Base-by-base conservation (phyloP, 495 filamentous ascomycete genomes). In the Tuber magnatum region DNA sequence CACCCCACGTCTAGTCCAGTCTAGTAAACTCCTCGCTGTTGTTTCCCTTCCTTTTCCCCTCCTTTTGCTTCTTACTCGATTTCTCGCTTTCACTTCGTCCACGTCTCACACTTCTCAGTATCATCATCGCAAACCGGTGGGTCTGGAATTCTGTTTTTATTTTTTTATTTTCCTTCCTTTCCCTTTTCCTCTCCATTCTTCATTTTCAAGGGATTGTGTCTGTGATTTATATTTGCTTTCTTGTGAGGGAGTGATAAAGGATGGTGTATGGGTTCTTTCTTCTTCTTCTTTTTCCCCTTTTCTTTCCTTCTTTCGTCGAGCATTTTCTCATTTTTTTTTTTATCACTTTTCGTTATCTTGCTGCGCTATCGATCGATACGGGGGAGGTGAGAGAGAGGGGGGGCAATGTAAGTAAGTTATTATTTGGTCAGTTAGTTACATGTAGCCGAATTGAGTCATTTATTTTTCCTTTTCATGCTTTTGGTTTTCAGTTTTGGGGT, bases 201-300 rank as follows among this genome's bases (percentile, higher is more conserved):
- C 24, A 10, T 40, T 72, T 72, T 32, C 56, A 16, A 32, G 56
- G 56, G 56, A 61, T 28, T 61, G 51, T 56, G 69, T 71, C 38
- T 74, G 68, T 56, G 73, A 70, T 46, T 74, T 74, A 39, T 70
- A 51, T 68, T 72, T 65, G 56, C 68, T 68, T 70, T 69, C 68
- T 74, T 74, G 40, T 74, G 65, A 68, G 73, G 73, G 73, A 68
- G 69, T 68, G 73, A 68, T 73, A 74, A 43, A 70, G 73, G 56
- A 3, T 65, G 56, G 56, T 65, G 56, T 65, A 65, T 32, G 56
- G 56, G 56, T 65, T 35, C 12, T 28, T 74, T 71, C 56, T 43
- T 22, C 22, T 32, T 70, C n/a, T 20, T 32, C 44, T 8, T 40
- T 42, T 74, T 43, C 39, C 39, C 44, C 3, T 40, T 42, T 75